phyloP scores from a whole-genome alignment of 768 basidiomycete genomes.

The Amanita fuliginea region DNA sequence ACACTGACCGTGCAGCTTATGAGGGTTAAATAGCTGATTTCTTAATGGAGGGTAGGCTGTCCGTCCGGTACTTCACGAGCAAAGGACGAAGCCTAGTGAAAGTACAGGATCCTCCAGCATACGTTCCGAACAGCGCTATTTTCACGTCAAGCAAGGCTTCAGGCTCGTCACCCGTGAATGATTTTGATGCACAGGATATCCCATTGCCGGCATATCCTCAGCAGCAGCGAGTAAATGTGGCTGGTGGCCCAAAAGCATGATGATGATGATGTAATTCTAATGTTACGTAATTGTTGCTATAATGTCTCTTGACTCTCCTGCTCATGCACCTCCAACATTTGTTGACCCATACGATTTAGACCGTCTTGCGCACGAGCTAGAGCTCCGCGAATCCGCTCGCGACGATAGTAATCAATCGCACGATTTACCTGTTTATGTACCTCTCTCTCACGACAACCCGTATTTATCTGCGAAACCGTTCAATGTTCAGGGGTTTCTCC shows the following conservation, averaged over 20 bases:
- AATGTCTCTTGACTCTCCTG: slow-evolving; percentile 5
- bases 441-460: slow-evolving; percentile 73
- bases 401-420: slow-evolving; percentile 15
- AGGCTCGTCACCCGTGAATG: not conserved
- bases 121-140: not conserved
- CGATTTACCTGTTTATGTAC: slow-evolving; percentile 52
- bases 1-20: not conserved
- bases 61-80: slow-evolving; percentile 1
- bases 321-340: not conserved
- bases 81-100: not conserved
- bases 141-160: not conserved
- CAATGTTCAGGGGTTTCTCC: slow-evolving; percentile 78
- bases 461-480: slow-evolving; percentile 61
- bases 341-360: slow-evolving; percentile 58
- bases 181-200: not conserved
- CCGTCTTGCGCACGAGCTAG: slow-evolving; percentile 65
- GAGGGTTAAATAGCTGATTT: slow-evolving; percentile 12
- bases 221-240: not conserved
- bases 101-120: not conserved
- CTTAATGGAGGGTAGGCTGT: not conserved
- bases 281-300: not conserved
- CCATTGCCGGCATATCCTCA: slow-evolving; percentile 4
- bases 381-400: slow-evolving; percentile 32
- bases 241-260: not conserved
- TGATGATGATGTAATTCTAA: not conserved